Evolutionary conservation across 768 basidiomycete genomes (phyloP).

Genomic region (Aureoboletus auriporus): DNA sequence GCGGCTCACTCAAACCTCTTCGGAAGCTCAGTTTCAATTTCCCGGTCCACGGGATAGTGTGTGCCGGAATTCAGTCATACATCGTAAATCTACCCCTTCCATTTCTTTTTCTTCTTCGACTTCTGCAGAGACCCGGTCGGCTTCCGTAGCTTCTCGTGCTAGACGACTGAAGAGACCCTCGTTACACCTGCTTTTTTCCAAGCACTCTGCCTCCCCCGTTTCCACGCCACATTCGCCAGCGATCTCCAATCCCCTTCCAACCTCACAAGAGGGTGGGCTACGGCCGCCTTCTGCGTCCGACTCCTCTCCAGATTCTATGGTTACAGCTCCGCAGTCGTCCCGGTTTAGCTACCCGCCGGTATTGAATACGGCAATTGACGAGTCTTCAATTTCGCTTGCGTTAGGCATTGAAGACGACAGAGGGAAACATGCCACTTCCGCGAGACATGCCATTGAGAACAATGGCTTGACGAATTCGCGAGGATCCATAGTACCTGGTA

Average conservation of each 20-base stretch:
- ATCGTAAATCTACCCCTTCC: constrained; percentile 35
- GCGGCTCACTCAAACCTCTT: constrained; percentile 12
- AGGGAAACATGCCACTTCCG: constrained; percentile 17
- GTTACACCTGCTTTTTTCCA: constrained; percentile 63
- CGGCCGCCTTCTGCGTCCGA: constrained; percentile 28
- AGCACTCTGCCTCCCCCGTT: constrained; percentile 52
- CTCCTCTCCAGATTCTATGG: constrained; percentile 41
- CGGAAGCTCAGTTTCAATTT: constrained; percentile 40
- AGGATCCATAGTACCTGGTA: constrained; percentile 14
- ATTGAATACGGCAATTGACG: constrained; percentile 59
- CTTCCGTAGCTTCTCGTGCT: constrained; percentile 31
- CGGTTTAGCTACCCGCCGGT: constrained; percentile 49
- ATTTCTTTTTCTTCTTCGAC: constrained; percentile 30
- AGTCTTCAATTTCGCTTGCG: constrained; percentile 42
- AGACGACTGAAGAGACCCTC: constrained; percentile 62
- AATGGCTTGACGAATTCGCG: constrained; percentile 10
- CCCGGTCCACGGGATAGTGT: constrained; percentile 34
- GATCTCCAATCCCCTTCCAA: constrained; percentile 6
- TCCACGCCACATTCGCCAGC: constrained; percentile 27
- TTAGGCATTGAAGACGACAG: constrained; percentile 27
- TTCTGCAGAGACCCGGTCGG: constrained; percentile 32
- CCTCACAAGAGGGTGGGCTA: constrained; percentile 16
- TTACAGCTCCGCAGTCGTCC: constrained; percentile 55
- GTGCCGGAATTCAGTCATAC: constrained; percentile 28
- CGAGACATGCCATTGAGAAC: constrained; percentile 8